Evolutionary conservation across 2,329 filamentous ascomycete species (phyloP), one percentile per base, ranked within the genome.

Genomic region (Talaromyces marneffei): DNA sequence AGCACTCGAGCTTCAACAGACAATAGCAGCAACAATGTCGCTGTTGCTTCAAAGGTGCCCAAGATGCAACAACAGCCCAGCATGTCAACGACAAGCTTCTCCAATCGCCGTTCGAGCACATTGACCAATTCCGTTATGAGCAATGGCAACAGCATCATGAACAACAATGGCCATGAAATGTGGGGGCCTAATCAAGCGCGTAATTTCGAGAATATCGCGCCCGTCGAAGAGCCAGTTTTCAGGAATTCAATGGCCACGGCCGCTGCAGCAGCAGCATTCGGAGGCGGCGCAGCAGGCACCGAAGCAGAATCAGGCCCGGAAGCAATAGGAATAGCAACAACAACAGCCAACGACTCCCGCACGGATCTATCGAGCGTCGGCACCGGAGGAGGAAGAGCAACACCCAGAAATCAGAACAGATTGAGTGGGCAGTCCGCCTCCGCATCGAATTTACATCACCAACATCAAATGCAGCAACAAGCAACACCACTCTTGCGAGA

Each of bases 131-230:
- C 50, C 23, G 33, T 35, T 6, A 35, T 37, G 10, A 61, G 31
- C 42, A 16, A 57, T 16, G 31, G 31, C 37, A 59, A 44, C 23
- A 40, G 29, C 12, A 39, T 39, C 5, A 46, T 14, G 29, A 59
- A 50, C 31, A 31, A 29, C 31, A 29, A 58, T 12, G 25, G 25
- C 53, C 20, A 52, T 37, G 31, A 57, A n/a, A 64, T 59, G 55
- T 70, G 66, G 65, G 62, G 59, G n/a, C 57, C 65, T 6, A 52
- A 63, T n/a, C 63, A 65, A 59, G 54, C 62, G 27, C 63, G 62
- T 57, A 58, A 37, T 9, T 58, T 61, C 35, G 64, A 61, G n/a
- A 50, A 62, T 5, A 66, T 63, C 50, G 29, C 57, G 2, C 59
- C 55, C 20, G 58, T 62, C 27, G 61, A 63, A n/a, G 59, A 53